Evolutionary conservation across 2,329 filamentous ascomycete species (phyloP).

Genomic region (Pyricularia grisea): DNA sequence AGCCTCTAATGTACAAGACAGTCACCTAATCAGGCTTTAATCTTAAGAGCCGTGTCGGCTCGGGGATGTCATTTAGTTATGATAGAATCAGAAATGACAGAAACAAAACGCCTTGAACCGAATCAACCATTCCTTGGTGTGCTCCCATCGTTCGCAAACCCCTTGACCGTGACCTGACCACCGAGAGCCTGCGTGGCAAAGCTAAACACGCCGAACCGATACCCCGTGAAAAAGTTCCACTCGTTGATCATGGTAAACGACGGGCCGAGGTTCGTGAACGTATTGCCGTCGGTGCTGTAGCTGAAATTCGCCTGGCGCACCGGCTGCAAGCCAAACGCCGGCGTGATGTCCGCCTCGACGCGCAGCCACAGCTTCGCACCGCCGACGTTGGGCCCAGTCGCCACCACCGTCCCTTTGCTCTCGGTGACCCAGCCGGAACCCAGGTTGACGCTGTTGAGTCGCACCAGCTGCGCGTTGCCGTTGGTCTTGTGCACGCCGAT

Average conservation of each 20-base stretch:
- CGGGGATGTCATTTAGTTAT: not conserved
- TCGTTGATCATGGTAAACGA: conserved; percentile 26
- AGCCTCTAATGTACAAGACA: too few relatives aligned
- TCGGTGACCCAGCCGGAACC: conserved; percentile 19
- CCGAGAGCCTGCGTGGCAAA: conserved; percentile 33
- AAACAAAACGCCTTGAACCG: not conserved
- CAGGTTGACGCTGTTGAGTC: conserved; percentile 20
- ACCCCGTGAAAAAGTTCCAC: conserved; percentile 39
- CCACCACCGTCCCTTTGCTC: conserved; percentile 18
- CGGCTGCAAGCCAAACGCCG: conserved; percentile 16
- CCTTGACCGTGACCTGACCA: conserved; percentile 19
- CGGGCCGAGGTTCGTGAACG: conserved; percentile 23
- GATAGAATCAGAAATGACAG: not conserved
- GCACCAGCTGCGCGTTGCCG: conserved; percentile 17
- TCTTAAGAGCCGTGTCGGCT: too few relatives aligned
- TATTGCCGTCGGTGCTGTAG: conserved; percentile 33
- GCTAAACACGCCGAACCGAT: conserved; percentile 40
- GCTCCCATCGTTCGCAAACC: conserved; percentile 7
- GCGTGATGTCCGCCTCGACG: conserved; percentile 23
- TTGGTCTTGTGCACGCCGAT: conserved; percentile 35
- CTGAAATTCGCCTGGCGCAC: conserved; percentile 23
- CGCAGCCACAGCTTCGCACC: conserved; percentile 24
- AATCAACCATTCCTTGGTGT: not conserved
- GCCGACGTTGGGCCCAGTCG: conserved; percentile 8
- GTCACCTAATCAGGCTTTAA: too few relatives aligned